Base-by-base conservation (phyloP, 78 protist species). In the Dictyostelium firmibasis region DNA sequence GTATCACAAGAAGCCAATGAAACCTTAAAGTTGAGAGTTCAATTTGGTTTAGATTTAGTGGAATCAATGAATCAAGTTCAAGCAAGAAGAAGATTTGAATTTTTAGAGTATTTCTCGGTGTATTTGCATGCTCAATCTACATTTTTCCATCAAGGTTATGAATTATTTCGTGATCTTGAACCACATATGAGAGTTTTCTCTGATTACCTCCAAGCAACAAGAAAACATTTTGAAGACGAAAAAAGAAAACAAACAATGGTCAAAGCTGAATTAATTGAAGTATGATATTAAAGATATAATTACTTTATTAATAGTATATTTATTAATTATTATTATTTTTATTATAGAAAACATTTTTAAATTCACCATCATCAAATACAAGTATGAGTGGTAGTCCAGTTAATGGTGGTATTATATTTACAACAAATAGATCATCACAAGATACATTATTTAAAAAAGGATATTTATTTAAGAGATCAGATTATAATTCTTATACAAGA, bases 71-170 rank as follows among this genome's bases (percentile, higher is more conserved):
- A 92, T 57, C 89, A 92, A 72, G 86, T 92, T 16, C 91, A 92
- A n/a, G 91, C 96, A 47, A 47, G 92, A 44, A 62, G 84, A 79
- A 47, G 92, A 62, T 85, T 92, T 35, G 96, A 92, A 67, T 92
- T 92, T 62, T 72, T 92, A 20, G 96, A 92, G 50, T 67, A 62
- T 29, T 84, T 92, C 38, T 92, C 84, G 27, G 91, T 85, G 1
- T 92, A 79, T 53, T 76, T 92, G n/a, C 92, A 92, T 31, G 92
- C 96, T 20, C 96, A 92, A 83, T 85, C 92, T 14, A 85, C 88
- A 1, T 92, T 85, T 62, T 92, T 92, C 35, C 96, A 92, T 33
- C 96, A 92, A 70, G 96, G 96, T 20, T 92, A 83, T 31, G 96
- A 92, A n/a, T 53, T 92, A 23, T 92, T 84, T 75, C 74, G 86